These are phyloP conservation scores for Coprinellus aureogranulatus DNA, from an alignment of 768 basidiomycete genomes.

Conservation along the genomic window DNA sequence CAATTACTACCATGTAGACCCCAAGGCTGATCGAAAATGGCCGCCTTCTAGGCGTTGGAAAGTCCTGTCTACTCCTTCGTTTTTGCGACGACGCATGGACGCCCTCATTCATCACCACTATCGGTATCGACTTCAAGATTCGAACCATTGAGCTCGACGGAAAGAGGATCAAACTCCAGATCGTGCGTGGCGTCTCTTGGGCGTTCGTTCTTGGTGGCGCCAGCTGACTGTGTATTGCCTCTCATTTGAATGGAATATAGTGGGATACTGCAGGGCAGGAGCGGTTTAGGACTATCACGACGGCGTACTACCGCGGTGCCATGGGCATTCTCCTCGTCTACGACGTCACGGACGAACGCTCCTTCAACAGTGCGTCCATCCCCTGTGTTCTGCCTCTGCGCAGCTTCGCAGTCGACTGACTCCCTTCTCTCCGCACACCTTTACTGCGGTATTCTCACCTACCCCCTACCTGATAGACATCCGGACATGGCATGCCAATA, in stretches of 20 bases:
- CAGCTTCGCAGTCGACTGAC: too few species aligned
- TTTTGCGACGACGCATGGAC: constrained; percentile 98
- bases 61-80: constrained; percentile 90
- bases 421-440: too few species aligned
- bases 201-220: not conserved
- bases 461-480: constrained; percentile 62
- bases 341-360: constrained; percentile 93
- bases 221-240: constrained; percentile 26
- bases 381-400: constrained; percentile 2
- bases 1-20: constrained; percentile 46
- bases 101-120: constrained; percentile 95
- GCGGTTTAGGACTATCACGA: constrained; percentile 97
- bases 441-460: too few species aligned
- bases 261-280: constrained; percentile 99
- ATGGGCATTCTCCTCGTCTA: constrained; percentile 99
- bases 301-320: constrained; percentile 98
- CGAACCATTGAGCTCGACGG: constrained; percentile 98
- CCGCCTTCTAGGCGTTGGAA: constrained; percentile 14
- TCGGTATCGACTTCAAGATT: constrained; percentile 99
- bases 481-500: constrained; percentile 93
- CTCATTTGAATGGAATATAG: constrained; percentile 39
- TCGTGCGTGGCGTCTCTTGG: constrained; percentile 55
- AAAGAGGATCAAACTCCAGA: constrained; percentile 97
- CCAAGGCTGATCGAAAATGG: constrained; percentile 24
- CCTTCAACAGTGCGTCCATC: constrained; percentile 12